Evolutionary conservation across 768 basidiomycete genomes (phyloP).

Genomic region (Clitopilus passeckerianus): DNA sequence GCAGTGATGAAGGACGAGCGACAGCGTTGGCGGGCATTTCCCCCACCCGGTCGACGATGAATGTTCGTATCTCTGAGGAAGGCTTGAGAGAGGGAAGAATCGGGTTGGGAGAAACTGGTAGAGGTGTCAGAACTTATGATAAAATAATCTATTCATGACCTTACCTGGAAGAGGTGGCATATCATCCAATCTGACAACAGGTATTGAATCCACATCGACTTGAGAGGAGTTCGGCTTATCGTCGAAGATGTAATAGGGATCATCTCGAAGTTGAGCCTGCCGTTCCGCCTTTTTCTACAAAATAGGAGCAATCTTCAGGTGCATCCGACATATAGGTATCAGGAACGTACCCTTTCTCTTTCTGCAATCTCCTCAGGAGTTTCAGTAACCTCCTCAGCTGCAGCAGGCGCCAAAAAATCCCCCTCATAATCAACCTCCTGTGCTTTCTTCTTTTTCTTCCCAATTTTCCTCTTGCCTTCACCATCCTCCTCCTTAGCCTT

Average conservation of each 20-base stretch:
- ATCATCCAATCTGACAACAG: constrained; percentile 79
- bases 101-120: constrained; percentile 22
- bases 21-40: constrained; percentile 76
- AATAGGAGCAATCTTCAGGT: neutral
- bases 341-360: constrained; percentile 54
- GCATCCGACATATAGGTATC: neutral
- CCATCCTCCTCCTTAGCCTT: constrained; percentile 19
- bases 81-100: constrained; percentile 42
- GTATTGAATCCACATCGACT: constrained; percentile 86
- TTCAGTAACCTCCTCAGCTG: constrained; percentile 36
- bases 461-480: constrained; percentile 16
- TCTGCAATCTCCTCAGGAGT: constrained; percentile 56
- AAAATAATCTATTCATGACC: neutral
- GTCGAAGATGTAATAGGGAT: constrained; percentile 89
- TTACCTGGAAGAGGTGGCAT: constrained; percentile 47
- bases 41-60: constrained; percentile 70
- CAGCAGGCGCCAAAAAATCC: constrained; percentile 32
- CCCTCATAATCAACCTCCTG: constrained; percentile 16
- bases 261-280: constrained; percentile 70
- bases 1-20: constrained; percentile 19
- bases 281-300: constrained; percentile 70
- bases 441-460: constrained; percentile 29
- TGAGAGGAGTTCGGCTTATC: constrained; percentile 34
- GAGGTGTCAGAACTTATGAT: neutral
- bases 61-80: constrained; percentile 35